phyloP scores from a whole-genome alignment of 345 rosid genomes.

The Aquilaria yunnanensis region DNA sequence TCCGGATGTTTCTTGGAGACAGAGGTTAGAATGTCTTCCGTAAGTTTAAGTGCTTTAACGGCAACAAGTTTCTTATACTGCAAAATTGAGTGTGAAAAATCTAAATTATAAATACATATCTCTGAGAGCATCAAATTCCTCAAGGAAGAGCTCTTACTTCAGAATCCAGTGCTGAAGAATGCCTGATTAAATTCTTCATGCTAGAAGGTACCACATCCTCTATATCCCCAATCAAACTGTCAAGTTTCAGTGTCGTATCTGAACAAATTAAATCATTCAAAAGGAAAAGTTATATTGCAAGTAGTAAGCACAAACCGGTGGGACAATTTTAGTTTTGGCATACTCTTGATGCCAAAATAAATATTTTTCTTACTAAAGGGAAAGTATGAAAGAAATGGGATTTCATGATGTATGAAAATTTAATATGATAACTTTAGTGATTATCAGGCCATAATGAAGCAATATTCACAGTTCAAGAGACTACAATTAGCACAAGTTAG shows the following conservation, averaged over 20 bases:
- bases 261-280: constrained; percentile 26
- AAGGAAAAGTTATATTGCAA: constrained; percentile 5
- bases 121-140: constrained; percentile 3
- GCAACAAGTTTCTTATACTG: constrained; percentile 62
- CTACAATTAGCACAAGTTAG: no score
- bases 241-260: constrained; percentile 88
- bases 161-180: constrained; percentile 36
- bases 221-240: constrained; percentile 74
- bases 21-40: constrained; percentile 60
- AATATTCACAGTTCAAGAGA: no score
- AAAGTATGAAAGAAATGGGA: no score
- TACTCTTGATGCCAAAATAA: no score
- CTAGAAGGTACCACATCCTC: constrained; percentile 86
- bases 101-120: not conserved
- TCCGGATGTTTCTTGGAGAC: constrained; percentile 62
- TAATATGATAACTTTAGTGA: no score
- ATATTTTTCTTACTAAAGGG: no score
- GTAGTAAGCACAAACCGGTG: no score
- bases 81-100: constrained; percentile 9
- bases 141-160: constrained; percentile 46
- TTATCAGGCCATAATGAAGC: no score
- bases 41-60: constrained; percentile 44
- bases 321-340: no score
- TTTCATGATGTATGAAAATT: no score
- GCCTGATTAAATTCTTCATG: constrained; percentile 46